Evolutionary conservation across 2,329 filamentous ascomycete species (phyloP).

Genomic region (Diaporthe velutina): DNA sequence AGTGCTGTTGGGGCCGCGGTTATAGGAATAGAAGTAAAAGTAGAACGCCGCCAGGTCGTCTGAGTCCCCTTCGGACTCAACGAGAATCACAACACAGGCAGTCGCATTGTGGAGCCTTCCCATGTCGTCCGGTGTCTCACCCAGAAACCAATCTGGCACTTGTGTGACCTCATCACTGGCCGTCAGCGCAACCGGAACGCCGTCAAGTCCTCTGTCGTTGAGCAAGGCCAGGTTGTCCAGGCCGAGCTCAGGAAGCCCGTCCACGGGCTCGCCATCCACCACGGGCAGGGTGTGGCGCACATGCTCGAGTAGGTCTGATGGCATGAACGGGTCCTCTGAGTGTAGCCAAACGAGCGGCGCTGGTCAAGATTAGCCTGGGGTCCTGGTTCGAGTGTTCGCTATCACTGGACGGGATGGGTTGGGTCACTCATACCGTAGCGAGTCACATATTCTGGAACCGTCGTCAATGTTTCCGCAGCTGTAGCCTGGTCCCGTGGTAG

Average conservation of each 20-base stretch:
- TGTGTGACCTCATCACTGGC: slow-evolving; percentile 46
- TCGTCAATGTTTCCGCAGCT: background rate
- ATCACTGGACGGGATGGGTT: slow-evolving; percentile 3
- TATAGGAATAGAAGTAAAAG: slow-evolving; percentile 53
- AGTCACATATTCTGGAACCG: slow-evolving; percentile 47
- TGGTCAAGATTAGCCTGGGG: slow-evolving; percentile 30
- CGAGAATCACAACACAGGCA: slow-evolving; percentile 48
- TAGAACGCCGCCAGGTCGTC: slow-evolving; percentile 49
- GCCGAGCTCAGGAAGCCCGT: slow-evolving; percentile 41
- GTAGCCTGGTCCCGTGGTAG: background rate
- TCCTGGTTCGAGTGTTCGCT: background rate
- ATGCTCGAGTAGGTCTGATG: slow-evolving; percentile 47
- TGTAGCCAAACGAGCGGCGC: slow-evolving; percentile 50
- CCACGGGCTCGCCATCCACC: slow-evolving; percentile 40
- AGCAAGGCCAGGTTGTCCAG: slow-evolving; percentile 47
- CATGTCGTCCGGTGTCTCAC: slow-evolving; percentile 43
- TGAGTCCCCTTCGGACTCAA: slow-evolving; percentile 43
- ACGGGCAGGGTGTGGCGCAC: slow-evolving; percentile 47
- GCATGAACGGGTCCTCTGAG: slow-evolving; percentile 48
- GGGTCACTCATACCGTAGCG: slow-evolving; percentile 45
- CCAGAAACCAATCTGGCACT: slow-evolving; percentile 47
- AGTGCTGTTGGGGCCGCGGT: slow-evolving; percentile 49
- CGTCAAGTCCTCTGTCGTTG: slow-evolving; percentile 39
- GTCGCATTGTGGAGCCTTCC: slow-evolving; percentile 45
- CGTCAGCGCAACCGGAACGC: slow-evolving; percentile 44